Evolutionary conservation across 176 grass and related monocot genomes (phyloP).

Genomic region (Musa itinerans): DNA sequence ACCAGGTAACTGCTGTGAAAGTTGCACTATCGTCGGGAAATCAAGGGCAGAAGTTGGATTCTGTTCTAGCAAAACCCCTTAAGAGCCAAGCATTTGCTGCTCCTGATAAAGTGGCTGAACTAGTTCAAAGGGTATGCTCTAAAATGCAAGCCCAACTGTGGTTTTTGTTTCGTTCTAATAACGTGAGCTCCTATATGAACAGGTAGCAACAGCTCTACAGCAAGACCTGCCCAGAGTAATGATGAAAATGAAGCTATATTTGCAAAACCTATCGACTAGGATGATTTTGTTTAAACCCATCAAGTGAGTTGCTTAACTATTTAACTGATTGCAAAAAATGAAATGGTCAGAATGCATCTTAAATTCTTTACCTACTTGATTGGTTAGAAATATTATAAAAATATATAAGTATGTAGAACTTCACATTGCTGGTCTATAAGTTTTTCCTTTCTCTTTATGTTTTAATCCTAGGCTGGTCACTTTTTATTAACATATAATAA

Average conservation of each 20-base stretch:
- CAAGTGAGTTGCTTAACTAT: conserved; percentile 44
- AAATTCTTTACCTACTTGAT: background rate
- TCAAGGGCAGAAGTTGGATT: conserved; percentile 84
- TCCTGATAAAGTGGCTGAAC: conserved; percentile 86
- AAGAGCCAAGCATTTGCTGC: conserved; percentile 94
- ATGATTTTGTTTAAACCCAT: conserved; percentile 98
- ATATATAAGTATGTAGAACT: background rate
- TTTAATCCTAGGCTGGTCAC: background rate
- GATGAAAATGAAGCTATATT: conserved; percentile 84
- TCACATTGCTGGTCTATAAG: background rate
- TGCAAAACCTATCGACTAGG: conserved; percentile 87
- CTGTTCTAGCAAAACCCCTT: conserved; percentile 78
- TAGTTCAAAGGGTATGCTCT: conserved; percentile 74
- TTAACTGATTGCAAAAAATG: background rate
- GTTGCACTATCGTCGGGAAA: conserved; percentile 68
- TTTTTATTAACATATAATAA: too few species aligned
- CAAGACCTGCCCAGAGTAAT: conserved; percentile 76
- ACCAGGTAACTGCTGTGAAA: conserved; percentile 86
- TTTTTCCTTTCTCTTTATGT: background rate
- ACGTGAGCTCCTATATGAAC: background rate
- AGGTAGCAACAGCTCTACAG: conserved; percentile 56
- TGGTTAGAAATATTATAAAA: background rate
- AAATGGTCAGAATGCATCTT: background rate
- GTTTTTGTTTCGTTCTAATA: conserved; percentile 2
- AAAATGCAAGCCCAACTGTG: background rate